Conservation (phyloP, 2,329 filamentous ascomycete species). For the Aureobasidium uvarum region DNA sequence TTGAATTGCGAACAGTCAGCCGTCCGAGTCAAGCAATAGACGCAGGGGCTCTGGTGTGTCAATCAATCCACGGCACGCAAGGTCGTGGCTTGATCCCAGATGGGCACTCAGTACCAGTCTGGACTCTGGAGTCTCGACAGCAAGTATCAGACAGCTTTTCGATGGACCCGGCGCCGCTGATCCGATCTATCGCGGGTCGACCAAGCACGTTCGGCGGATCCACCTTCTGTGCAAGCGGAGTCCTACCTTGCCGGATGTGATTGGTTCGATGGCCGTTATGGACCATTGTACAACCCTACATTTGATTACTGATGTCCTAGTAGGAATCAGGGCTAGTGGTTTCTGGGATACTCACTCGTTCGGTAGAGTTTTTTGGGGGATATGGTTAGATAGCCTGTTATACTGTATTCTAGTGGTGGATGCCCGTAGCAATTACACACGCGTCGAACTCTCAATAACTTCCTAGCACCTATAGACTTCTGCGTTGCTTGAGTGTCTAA, state of each 20-base stretch:
- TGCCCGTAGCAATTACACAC: neutral
- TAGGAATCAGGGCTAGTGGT: no score
- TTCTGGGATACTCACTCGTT: neutral
- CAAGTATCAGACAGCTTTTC: slow-evolving; percentile 5
- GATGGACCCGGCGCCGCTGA: slow-evolving; percentile 11
- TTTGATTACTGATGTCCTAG: slow-evolving; percentile 9
- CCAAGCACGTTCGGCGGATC: neutral
- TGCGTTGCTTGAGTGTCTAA: slow-evolving; percentile 10
- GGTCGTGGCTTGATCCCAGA: slow-evolving; percentile 9
- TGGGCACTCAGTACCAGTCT: slow-evolving; percentile 3
- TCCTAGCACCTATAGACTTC: neutral
- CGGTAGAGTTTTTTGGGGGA: neutral
- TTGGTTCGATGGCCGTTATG: neutral
- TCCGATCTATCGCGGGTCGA: slow-evolving; percentile 1
- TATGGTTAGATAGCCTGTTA: neutral
- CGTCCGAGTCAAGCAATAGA: slow-evolving; percentile 14
- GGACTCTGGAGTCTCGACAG: neutral
- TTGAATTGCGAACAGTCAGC: slow-evolving; percentile 6
- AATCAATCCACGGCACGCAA: slow-evolving; percentile 12
- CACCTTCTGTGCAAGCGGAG: neutral
- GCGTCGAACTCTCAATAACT: neutral
- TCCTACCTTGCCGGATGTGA: neutral
- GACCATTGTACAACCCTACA: neutral
- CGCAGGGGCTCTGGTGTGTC: slow-evolving; percentile 24
- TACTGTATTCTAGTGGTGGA: neutral